Percentiles rank a stretch among this genome's conserved stretches.
phyloP scores from a whole-genome alignment of 805 yeast species.

The Komagataella populi region DNA sequence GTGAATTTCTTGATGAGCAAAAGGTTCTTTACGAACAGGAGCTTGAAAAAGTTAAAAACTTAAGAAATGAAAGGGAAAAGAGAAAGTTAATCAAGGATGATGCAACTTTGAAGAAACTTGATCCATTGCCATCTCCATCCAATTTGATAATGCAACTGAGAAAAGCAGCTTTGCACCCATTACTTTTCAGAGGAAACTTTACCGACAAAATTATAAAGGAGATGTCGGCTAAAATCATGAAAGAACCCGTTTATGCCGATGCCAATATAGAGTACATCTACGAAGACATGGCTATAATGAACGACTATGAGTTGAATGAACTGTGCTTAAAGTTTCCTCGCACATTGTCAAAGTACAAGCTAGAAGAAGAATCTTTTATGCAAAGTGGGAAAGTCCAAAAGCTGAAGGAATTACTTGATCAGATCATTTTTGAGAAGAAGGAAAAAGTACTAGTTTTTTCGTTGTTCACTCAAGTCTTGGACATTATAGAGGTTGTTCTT shows the following conservation, averaged over 20 bases:
- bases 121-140: slow-evolving; percentile 27
- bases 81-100: neutral
- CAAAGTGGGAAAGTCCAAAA: slow-evolving; percentile 65
- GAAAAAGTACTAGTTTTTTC: slow-evolving; percentile 76
- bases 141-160: slow-evolving; percentile 81
- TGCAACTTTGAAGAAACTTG: slow-evolving; percentile 9
- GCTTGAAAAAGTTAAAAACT: slow-evolving; percentile 28
- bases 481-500: slow-evolving; percentile 69
- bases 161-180: slow-evolving; percentile 88
- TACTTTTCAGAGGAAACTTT: slow-evolving; percentile 60
- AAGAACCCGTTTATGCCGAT: slow-evolving; percentile 60
- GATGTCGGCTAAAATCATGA: slow-evolving; percentile 74
- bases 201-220: slow-evolving; percentile 35
- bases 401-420: slow-evolving; percentile 42
- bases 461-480: slow-evolving; percentile 83
- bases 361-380: slow-evolving; percentile 37
- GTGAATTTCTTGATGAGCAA: slow-evolving; percentile 50
- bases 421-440: slow-evolving; percentile 39
- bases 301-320: slow-evolving; percentile 74
- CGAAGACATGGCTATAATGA: slow-evolving; percentile 94
- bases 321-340: slow-evolving; percentile 62
- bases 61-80: slow-evolving; percentile 26
- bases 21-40: slow-evolving; percentile 45
- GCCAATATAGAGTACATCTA: slow-evolving; percentile 68
- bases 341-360: slow-evolving; percentile 38